Evolutionary conservation across 2,329 filamentous ascomycete species (phyloP).

Genomic region (Colletotrichum neosansevieriae): DNA sequence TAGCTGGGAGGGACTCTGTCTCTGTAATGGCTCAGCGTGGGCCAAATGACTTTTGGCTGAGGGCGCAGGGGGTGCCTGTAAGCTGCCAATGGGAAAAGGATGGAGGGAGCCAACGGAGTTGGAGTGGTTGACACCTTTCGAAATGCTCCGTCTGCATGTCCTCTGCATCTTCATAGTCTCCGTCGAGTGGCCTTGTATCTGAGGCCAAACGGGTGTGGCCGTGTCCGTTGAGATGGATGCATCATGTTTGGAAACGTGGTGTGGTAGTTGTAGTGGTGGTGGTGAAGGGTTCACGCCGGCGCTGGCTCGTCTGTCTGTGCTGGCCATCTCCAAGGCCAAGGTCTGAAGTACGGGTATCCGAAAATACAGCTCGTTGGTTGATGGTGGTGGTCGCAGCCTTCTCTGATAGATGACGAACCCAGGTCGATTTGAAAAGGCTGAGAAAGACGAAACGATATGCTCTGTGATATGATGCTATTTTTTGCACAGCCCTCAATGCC

Average conservation of each 20-base stretch:
- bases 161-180: conserved; percentile 17
- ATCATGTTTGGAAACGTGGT: neutral
- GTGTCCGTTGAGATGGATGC: conserved; percentile 14
- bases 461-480: too few relatives aligned
- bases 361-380: neutral
- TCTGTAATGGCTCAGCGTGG: conserved; percentile 18
- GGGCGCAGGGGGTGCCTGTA: conserved; percentile 28
- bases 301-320: neutral
- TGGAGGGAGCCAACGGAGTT: conserved; percentile 32
- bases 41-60: conserved; percentile 23
- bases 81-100: conserved; percentile 31
- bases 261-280: too few relatives aligned
- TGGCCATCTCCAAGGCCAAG: neutral
- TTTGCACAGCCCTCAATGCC: too few relatives aligned
- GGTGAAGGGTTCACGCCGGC: neutral
- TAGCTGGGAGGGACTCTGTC: neutral
- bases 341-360: neutral
- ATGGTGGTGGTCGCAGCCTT: conserved; percentile 33
- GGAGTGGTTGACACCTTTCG: conserved; percentile 8
- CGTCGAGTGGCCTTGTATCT: conserved; percentile 4
- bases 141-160: conserved; percentile 12
- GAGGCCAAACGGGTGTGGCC: conserved; percentile 8
- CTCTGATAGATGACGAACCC: conserved; percentile 16
- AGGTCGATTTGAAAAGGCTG: neutral
- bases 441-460: too few relatives aligned